Percentiles rank a stretch among this genome's conserved stretches.
These are phyloP conservation scores for Lasiosphaeria hispida DNA, from an alignment of 495 filamentous ascomycete genomes.

Conservation along the genomic window DNA sequence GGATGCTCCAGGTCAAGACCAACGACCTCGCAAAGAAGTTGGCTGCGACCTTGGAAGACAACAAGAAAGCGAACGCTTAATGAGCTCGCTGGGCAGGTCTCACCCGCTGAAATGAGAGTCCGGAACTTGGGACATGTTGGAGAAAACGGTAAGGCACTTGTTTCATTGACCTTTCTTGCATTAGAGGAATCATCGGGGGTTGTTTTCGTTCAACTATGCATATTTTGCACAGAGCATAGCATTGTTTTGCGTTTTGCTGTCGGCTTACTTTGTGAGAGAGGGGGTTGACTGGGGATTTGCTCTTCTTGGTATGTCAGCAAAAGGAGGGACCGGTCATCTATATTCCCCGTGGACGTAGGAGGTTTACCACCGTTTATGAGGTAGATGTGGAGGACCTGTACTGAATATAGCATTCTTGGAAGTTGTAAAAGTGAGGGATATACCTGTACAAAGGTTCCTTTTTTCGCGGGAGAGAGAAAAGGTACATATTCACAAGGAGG, in stretches of 20 bases:
- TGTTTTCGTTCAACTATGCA: neutral
- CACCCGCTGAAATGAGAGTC: neutral
- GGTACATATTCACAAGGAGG: no score
- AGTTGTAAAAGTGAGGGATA: slow-evolving; percentile 2
- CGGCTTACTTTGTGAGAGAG: slow-evolving; percentile 4
- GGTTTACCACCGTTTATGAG: no score
- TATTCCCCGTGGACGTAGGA: no score
- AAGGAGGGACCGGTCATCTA: no score
- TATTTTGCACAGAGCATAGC: slow-evolving; percentile 4
- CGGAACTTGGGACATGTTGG: slow-evolving; percentile 1
- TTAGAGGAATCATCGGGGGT: slow-evolving; percentile 8
- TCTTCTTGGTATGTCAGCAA: no score
- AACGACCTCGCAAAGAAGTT: slow-evolving; percentile 43
- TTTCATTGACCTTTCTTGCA: slow-evolving; percentile 15
- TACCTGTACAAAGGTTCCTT: slow-evolving; percentile 3
- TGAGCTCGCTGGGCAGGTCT: neutral
- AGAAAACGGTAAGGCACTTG: slow-evolving; percentile 22
- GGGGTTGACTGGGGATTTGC: neutral
- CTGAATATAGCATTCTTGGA: neutral
- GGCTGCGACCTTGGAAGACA: slow-evolving; percentile 45
- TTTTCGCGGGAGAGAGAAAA: no score
- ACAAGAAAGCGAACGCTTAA: slow-evolving; percentile 45
- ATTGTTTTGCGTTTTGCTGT: slow-evolving; percentile 10
- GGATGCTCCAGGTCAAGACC: slow-evolving; percentile 63
- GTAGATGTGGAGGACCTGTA: no score